Base-by-base conservation (phyloP, 228 moss, liverwort and hornwort genomes). In the Sphagnum magellanicum region DNA sequence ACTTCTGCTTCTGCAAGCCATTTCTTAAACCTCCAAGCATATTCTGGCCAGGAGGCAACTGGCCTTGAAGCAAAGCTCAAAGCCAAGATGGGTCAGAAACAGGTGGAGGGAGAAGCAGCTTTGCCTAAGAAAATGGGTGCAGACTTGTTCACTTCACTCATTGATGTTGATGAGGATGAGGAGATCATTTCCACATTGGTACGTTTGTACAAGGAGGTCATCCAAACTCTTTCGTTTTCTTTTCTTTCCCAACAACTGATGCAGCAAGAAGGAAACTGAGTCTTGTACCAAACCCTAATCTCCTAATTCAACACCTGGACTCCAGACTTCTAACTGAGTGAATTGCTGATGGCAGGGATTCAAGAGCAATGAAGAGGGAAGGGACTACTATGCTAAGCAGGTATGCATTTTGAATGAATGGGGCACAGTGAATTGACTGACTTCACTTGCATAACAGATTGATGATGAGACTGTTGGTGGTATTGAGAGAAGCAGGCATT, bases 381-480 rank as follows among this genome's bases (percentile, higher is more conserved):
- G 93, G 68, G 93, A 97, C 73, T 88, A 87, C 73, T 80, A 89
- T 71, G 88, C 85, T 16, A 97, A 97, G 85, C 97, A 97, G 93
- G 97, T 97, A 67, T 64, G 51, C 60, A 12, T 55, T 55, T 12
- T 55, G 55, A 8, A 3, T 32, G 32, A 32, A 32, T 32, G 32
- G 32, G 32, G 32, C 32, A 32, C 32, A 32, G 32, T 32, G 32
- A 32, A 32, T 32, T 32, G 32, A 32, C 32, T 32, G 32, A 32
- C 32, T 32, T 32, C 32, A 32, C 32, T 32, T 32, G 32, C 3
- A 32, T 32, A 32, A 32, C 55, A 8, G 55, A 55, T 55, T 55
- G 55, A 12, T 55, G 55, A 55, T 8, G 9, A 55, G 55, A 12
- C 55, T 55, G 55, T 32, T 32, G 32, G 32, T 32, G 32, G 32